phyloP scores from a whole-genome alignment of 2,329 filamentous ascomycete species.

The Pleurostoma richardsiae region DNA sequence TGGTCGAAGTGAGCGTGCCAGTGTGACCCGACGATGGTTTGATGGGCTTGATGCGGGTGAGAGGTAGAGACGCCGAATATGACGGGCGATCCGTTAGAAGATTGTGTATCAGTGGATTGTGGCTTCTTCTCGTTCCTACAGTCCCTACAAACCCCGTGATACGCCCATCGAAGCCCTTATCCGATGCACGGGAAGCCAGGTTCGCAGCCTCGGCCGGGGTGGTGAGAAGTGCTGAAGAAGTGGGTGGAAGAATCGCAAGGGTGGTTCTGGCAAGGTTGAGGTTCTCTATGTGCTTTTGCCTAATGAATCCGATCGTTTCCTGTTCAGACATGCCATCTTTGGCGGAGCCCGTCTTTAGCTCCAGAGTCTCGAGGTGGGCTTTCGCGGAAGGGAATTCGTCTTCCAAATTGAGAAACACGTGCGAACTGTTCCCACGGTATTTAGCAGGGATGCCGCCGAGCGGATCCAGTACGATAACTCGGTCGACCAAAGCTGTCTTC shows the following conservation, averaged over 20 bases:
- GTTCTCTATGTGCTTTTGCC: constrained; percentile 58
- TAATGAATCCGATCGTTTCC: constrained; percentile 16
- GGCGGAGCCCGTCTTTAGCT: constrained; percentile 1
- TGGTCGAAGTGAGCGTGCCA: constrained; percentile 27
- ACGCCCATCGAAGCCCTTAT: constrained; percentile 26
- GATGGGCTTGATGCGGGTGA: constrained; percentile 52
- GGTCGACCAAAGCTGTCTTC: constrained; percentile 63
- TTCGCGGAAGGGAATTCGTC: constrained; percentile 76
- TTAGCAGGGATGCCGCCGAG: constrained; percentile 76
- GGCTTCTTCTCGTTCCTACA: constrained; percentile 48
- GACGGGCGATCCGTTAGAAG: constrained; percentile 92
- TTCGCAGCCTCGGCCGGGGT: constrained; percentile 78
- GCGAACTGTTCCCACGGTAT: constrained; percentile 55
- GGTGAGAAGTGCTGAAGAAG: constrained; percentile 84
- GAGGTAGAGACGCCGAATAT: constrained; percentile 84
- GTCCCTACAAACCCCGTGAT: constrained; percentile 43
- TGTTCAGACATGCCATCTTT: background rate
- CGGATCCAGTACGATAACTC: constrained; percentile 84
- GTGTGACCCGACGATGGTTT: constrained; percentile 5
- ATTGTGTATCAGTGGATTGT: constrained; percentile 91
- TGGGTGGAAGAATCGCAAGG: constrained; percentile 71
- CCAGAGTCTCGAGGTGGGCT: constrained; percentile 45
- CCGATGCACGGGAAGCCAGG: constrained; percentile 20
- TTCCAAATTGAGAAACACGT: constrained; percentile 89
- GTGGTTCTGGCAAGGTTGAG: constrained; percentile 66